phyloP scores from a whole-genome alignment of 805 yeast genomes.

The Candida suzukii region DNA sequence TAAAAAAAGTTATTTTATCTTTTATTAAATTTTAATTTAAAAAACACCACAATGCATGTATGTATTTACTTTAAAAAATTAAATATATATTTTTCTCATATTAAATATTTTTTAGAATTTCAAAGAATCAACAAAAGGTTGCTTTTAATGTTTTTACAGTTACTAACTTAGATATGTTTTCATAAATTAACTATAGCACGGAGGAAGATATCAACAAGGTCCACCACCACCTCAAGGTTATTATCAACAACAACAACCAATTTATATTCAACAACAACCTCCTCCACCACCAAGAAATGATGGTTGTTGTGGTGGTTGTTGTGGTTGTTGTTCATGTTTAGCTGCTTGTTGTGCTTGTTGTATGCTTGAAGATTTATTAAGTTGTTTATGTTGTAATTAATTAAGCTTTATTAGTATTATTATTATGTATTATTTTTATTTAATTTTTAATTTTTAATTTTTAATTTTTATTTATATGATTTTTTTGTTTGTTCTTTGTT shows the following conservation, averaged over 20 bases:
- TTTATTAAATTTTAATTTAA: too few species aligned
- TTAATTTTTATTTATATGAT: too few species aligned
- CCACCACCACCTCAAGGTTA: conserved; percentile 6
- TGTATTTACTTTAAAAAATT: too few species aligned
- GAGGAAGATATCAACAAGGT: conserved; percentile 5
- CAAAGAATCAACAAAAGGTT: too few species aligned
- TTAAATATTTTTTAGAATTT: too few species aligned
- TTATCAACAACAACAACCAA: conserved; percentile 13
- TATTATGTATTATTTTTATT: background rate
- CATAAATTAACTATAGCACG: background rate
- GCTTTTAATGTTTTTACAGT: too few species aligned
- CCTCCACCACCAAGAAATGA: conserved; percentile 6
- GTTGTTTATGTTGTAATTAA: background rate
- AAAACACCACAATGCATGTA: too few species aligned
- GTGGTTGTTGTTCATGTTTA: conserved; percentile 9
- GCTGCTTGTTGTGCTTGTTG: conserved; percentile 5
- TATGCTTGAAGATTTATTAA: background rate
- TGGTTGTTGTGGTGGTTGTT: conserved; percentile 12
- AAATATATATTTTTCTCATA: too few species aligned
- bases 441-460: too few species aligned
- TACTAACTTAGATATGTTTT: too few species aligned
- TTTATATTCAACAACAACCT: conserved; percentile 17
- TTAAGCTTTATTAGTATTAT: too few species aligned
- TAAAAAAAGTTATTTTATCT: too few species aligned
- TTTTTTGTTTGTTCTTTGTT: background rate